Evolutionary conservation across 164 flowering plant species (phyloP).

Genomic region (Aristolochia contorta): DNA sequence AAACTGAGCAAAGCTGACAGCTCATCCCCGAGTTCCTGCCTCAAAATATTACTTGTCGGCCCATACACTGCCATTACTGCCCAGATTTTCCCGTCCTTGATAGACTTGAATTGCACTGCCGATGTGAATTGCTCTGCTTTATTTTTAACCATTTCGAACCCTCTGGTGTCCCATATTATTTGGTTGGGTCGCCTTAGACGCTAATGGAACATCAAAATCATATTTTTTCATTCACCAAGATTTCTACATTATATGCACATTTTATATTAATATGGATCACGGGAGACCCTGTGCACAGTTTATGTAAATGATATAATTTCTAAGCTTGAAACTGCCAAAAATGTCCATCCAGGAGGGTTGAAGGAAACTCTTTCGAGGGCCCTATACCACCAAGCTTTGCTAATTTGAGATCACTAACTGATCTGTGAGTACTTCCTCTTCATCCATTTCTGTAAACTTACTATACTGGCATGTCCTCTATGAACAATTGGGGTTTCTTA

Average conservation of each 20-base stretch:
- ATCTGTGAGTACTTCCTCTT: constrained; percentile 40
- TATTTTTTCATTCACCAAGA: not conserved
- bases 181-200: no score
- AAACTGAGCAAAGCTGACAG: no score
- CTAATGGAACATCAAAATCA: no score
- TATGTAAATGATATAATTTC: not conserved
- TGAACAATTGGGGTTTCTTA: constrained; percentile 4
- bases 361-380: constrained; percentile 71
- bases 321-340: constrained; percentile 1
- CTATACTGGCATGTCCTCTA: not conserved
- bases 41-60: no score
- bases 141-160: no score
- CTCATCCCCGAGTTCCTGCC: no score
- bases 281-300: not conserved
- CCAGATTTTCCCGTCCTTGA: no score
- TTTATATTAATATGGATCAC: not conserved
- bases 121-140: no score
- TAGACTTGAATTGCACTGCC: no score
- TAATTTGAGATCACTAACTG: constrained; percentile 40
- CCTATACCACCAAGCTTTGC: constrained; percentile 57
- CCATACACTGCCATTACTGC: no score
- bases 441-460: no score
- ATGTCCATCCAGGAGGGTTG: constrained; percentile 35
- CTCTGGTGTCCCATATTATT: no score
- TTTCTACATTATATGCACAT: not conserved